A percentile compares a stretch with the other conserved stretches of the same genome.
Evolutionary conservation across 164 flowering plant species (phyloP).

Genomic region (Berberis thunbergii): DNA sequence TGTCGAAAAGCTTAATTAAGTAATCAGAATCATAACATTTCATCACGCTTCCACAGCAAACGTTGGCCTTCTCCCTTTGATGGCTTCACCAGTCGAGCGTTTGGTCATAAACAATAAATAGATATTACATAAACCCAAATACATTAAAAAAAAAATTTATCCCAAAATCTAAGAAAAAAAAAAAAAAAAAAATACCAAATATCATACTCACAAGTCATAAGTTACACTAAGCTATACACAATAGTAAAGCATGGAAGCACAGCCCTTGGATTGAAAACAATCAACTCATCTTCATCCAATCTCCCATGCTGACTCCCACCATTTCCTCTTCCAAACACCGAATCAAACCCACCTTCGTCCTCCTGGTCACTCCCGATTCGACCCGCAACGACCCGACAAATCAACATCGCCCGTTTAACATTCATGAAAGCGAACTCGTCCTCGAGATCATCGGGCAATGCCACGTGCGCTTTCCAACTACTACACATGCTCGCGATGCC

Average conservation of each 20-base stretch:
- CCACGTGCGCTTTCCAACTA: constrained; percentile 63
- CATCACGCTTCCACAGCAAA: too few relatives aligned
- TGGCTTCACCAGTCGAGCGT: too few relatives aligned
- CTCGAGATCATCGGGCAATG: constrained; percentile 68
- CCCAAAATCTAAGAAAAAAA: not conserved
- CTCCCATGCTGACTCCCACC: constrained; percentile 19
- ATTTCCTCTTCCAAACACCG: constrained; percentile 41
- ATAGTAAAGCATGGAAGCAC: constrained; percentile 93
- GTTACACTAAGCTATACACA: constrained; percentile 45
- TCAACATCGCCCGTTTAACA: constrained; percentile 71
- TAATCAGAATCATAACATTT: too few relatives aligned
- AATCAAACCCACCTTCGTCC: constrained; percentile 55
- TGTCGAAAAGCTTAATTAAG: too few relatives aligned
- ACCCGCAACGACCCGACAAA: constrained; percentile 90
- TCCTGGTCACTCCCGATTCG: constrained; percentile 49
- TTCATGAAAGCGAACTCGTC: constrained; percentile 79
- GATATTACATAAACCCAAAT: not conserved
- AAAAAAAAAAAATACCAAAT: not conserved
- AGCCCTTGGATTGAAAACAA: constrained; percentile 82
- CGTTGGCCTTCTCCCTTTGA: too few relatives aligned
- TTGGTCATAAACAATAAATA: too few relatives aligned
- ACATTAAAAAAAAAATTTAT: not conserved
- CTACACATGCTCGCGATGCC: constrained; percentile 61
- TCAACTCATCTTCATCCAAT: constrained; percentile 61
- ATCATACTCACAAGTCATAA: not conserved